These are phyloP conservation scores for Penicillium sp. DNA, from an alignment of 2,329 filamentous ascomycete genomes.

Conservation along the genomic window DNA sequence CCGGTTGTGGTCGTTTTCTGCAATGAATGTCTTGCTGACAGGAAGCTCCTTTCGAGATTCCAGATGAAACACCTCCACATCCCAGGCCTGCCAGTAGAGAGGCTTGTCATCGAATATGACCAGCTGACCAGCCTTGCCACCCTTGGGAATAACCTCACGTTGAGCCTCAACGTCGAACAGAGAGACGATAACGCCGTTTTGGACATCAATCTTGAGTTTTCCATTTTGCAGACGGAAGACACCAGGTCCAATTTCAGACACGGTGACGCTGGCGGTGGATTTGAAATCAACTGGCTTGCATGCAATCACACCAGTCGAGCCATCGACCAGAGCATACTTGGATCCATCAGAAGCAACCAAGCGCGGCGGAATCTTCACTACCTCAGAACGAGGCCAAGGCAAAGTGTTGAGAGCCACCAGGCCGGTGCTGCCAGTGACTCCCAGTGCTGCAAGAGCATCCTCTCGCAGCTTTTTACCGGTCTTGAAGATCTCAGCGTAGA, in stretches of 20 bases:
- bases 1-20: conserved; percentile 71
- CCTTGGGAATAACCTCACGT: conserved; percentile 75
- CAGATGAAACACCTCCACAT: conserved; percentile 95
- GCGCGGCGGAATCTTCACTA: conserved; percentile 64
- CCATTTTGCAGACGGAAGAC: conserved; percentile 80
- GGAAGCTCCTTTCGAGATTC: conserved; percentile 79
- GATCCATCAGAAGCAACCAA: conserved; percentile 28
- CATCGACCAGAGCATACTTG: conserved; percentile 51
- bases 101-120: conserved; percentile 98
- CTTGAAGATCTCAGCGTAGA: conserved; percentile 82
- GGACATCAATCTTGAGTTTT: conserved; percentile 72
- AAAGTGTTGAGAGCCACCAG: conserved; percentile 79
- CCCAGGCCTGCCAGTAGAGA: conserved; percentile 96
- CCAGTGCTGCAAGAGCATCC: conserved; percentile 69
- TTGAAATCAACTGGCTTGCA: conserved; percentile 33
- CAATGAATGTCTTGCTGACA: conserved; percentile 69
- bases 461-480: conserved; percentile 73
- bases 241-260: conserved; percentile 59
- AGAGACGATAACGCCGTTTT: conserved; percentile 78
- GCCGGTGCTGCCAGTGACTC: conserved; percentile 56
- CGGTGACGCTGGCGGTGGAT: conserved; percentile 42
- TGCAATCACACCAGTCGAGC: conserved; percentile 51
- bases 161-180: conserved; percentile 73
- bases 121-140: conserved; percentile 81
- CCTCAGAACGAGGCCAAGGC: conserved; percentile 78